Evolutionary conservation across 1,139 yeast genomes (phyloP), one percentile per base, ranked within the genome.

Genomic region (Scheffersomyces segobiensis): DNA sequence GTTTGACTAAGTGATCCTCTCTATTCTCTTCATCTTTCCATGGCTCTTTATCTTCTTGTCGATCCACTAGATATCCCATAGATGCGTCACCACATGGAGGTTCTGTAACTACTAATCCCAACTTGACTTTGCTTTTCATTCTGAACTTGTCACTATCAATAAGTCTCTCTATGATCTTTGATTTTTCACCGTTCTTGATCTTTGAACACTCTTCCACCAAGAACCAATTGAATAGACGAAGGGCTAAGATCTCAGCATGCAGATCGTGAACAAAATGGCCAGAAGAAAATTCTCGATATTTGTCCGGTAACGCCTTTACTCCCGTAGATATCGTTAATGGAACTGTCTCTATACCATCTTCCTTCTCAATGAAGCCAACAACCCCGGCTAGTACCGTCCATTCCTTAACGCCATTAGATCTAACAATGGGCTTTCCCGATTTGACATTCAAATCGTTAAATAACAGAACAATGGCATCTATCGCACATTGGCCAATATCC

Each of bases 21-120:
- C 20, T 52, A 10, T 52, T 26, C 32, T 59, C 58, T 52, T 54
- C 52, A 53, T 63, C 54, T 51, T 48, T 39, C 62, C 65, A 59
- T 42, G 64, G 61, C 52, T 55, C 64, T 59, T 63, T 56, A 14
- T 64, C 61, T 10, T 50, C 56, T 50, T 52, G 57, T 50, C 56
- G 63, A 48, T 53, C 56, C 51, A 59, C 56, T n/a, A 65, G 52
- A 51, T 65, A 63, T 47, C 71, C 53, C 86, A 92, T 83, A 8
- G 96, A 89, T 0, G 92, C 88, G 70, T 93, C 98, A 0, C 99
- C 99, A 76, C 99, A 93, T 0, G 98, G 98, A 0, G 91, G 82
- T 62, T 91, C 96, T 5, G 96, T 87, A 1, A 91, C 78, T 62
- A 88, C 90, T 58, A 93, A 67, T 0, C 86, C 88, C 52, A 91